Evolutionary conservation across 2,329 filamentous ascomycete species (phyloP), one percentile per base, ranked within the genome.

Genomic region (Fusarium equiseti): DNA sequence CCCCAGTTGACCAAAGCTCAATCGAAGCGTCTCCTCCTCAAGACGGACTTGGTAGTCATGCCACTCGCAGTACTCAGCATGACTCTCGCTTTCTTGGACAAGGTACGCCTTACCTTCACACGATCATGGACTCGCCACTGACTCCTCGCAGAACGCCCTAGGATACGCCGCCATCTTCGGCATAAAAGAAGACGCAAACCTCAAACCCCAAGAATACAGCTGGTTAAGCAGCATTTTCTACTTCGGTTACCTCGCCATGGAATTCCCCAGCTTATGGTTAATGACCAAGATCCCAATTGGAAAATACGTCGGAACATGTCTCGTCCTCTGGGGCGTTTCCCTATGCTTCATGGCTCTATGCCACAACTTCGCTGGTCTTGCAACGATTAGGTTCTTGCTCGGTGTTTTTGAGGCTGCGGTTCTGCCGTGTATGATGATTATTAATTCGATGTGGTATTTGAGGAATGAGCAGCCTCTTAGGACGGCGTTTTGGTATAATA

Each of bases 221-320:
- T 94, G 91, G 91, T 83, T 94, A 1, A 76, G 78, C 45, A 79
- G 78, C 13, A 77, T 81, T 45, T 79, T 83, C 49, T 83, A 83
- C 72, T 76, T 83, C 29, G 81, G 81, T 27, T 87, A 87, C 71
- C 81, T 88, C 2, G 77, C 80, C 15, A 84, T 83, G 74, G 82
- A 85, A 18, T 86, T 85, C 61, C 83, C 86, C 0, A 84, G 44
- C 0, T 43, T 75, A 0, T 72, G 73, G 73, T 18, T 77, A 0
- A 70, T 75, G 60, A 71, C 66, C 0, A 68, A 65, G 3, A 58
- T 75, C 0, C 72, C 70, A 0, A 61, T 75, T 1, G 73, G 70
- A 0, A 75, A 73, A 6, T 71, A 69, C 3, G 68, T 76, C 1
- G 71, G 75, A 0, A 45, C 59, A 3, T 72, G 72, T 22, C 70